These are phyloP conservation scores for Breynia disticha DNA, from an alignment of 441 rosid genomes.

Conservation along the genomic window DNA sequence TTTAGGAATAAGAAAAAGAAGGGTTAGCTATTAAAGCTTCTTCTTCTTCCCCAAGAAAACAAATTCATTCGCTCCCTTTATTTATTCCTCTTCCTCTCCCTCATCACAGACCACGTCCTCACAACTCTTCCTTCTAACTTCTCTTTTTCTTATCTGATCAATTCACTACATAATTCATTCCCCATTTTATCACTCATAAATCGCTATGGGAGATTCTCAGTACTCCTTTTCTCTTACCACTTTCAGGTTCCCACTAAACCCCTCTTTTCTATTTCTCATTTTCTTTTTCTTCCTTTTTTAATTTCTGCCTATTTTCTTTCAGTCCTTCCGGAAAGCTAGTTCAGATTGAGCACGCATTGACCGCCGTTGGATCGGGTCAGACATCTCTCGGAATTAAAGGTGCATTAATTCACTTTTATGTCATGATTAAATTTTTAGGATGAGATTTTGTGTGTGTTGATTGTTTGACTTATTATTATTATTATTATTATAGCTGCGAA, in stretches of 20 bases:
- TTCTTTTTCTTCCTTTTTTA: not conserved
- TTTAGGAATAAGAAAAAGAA: no score
- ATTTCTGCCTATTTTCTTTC: constrained; percentile 4
- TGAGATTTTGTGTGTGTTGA: not conserved
- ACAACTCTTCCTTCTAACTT: no score
- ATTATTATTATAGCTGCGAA: constrained; percentile 63
- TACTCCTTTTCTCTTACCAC: constrained; percentile 71
- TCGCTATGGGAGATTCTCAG: constrained; percentile 63
- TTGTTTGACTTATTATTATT: constrained; percentile 19
- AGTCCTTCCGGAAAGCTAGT: constrained; percentile 99
- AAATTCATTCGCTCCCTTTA: no score
- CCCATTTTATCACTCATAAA: not conserved
- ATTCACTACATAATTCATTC: no score
- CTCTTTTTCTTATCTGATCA: no score
- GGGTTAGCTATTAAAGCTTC: no score
- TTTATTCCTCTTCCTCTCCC: no score
- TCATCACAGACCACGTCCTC: no score
- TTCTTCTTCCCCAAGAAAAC: no score
- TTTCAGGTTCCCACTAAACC: constrained; percentile 34
- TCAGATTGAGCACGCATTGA: constrained; percentile 96
- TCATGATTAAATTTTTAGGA: not conserved
- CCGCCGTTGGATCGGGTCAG: constrained; percentile 97
- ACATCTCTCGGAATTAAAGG: constrained; percentile 97
- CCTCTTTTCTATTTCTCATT: not conserved
- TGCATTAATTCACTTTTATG: constrained; percentile 7